A percentile compares a stretch with the other conserved stretches of the same genome.
These are phyloP conservation scores for Boletus rufocinnamomeus DNA, from an alignment of 768 basidiomycete species.

Conservation along the genomic window DNA sequence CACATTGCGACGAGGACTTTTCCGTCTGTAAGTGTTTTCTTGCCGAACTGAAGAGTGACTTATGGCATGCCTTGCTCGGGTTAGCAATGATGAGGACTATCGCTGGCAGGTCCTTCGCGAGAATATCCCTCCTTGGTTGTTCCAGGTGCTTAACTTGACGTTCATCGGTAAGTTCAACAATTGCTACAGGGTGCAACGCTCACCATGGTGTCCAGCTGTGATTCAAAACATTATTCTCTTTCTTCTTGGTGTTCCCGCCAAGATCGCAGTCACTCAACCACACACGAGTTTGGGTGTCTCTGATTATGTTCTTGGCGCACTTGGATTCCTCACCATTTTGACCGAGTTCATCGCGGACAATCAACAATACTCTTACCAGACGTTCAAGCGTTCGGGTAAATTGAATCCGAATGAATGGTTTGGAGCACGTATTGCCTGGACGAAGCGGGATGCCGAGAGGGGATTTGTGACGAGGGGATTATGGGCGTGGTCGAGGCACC, in stretches of 20 bases:
- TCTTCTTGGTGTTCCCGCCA: conserved; percentile 62
- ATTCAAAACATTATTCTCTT: conserved; percentile 84
- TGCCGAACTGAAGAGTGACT: background rate
- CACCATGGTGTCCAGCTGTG: conserved; percentile 43
- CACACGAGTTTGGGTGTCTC: conserved; percentile 52
- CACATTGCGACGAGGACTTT: conserved; percentile 81
- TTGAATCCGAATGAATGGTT: conserved; percentile 54
- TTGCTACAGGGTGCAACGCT: conserved; percentile 2
- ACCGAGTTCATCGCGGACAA: conserved; percentile 88
- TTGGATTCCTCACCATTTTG: conserved; percentile 60
- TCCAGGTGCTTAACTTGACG: conserved; percentile 59
- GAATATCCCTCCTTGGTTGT: conserved; percentile 53
- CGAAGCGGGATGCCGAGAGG: conserved; percentile 63
- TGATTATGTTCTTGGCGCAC: conserved; percentile 61
- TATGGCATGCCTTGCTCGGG: background rate
- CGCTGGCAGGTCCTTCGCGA: conserved; percentile 81
- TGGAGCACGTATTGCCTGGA: conserved; percentile 67
- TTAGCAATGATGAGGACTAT: conserved; percentile 85
- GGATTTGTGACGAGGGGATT: conserved; percentile 87
- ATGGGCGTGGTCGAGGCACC: conserved; percentile 87
- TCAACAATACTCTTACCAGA: conserved; percentile 85
- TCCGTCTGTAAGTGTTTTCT: conserved; percentile 53
- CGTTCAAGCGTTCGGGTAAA: conserved; percentile 60
- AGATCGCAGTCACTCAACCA: conserved; percentile 55
- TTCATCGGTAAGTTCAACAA: conserved; percentile 62